Evolutionary conservation across 2,329 filamentous ascomycete species (phyloP).

Genomic region (Fusarium sp.): DNA sequence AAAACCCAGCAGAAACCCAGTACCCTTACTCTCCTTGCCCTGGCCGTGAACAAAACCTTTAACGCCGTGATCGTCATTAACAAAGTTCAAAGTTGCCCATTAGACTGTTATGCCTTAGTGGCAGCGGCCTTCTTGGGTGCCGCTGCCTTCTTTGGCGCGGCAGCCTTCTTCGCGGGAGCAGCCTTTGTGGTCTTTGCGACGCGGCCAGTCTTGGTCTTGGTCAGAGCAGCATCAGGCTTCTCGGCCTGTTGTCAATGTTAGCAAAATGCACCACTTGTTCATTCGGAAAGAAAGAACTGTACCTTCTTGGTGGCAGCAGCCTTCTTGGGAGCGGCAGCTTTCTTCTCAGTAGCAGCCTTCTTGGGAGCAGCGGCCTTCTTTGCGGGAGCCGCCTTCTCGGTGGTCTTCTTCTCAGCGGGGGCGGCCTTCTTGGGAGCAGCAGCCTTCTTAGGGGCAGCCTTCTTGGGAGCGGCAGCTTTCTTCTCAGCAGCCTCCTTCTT

Average conservation of each 20-base stretch:
- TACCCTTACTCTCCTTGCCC: slow-evolving; percentile 47
- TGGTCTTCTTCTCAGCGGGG: slow-evolving; percentile 55
- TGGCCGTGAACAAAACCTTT: slow-evolving; percentile 49
- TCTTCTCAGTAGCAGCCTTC: slow-evolving; percentile 53
- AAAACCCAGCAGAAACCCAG: slow-evolving; percentile 46
- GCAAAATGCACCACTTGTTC: background rate
- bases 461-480: slow-evolving; percentile 73
- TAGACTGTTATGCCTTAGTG: slow-evolving; percentile 56
- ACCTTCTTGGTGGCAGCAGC: slow-evolving; percentile 47
- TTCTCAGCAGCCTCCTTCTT: slow-evolving; percentile 56
- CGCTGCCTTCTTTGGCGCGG: slow-evolving; percentile 58
- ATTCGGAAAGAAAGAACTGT: slow-evolving; percentile 4
- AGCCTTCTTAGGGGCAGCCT: slow-evolving; percentile 64
- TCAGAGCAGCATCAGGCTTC: slow-evolving; percentile 76
- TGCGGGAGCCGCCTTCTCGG: slow-evolving; percentile 52
- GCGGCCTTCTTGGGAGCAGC: slow-evolving; percentile 52
- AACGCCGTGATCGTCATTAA: slow-evolving; percentile 59
- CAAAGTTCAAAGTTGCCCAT: slow-evolving; percentile 48
- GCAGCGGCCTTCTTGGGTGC: slow-evolving; percentile 64
- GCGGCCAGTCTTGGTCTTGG: slow-evolving; percentile 89
- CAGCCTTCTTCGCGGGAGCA: slow-evolving; percentile 49
- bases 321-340: slow-evolving; percentile 53
- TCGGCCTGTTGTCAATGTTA: slow-evolving; percentile 61
- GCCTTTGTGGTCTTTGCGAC: slow-evolving; percentile 78
- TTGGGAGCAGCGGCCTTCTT: slow-evolving; percentile 57